phyloP scores from a whole-genome alignment of 768 basidiomycete genomes.

The Leccinum sublutescens region DNA sequence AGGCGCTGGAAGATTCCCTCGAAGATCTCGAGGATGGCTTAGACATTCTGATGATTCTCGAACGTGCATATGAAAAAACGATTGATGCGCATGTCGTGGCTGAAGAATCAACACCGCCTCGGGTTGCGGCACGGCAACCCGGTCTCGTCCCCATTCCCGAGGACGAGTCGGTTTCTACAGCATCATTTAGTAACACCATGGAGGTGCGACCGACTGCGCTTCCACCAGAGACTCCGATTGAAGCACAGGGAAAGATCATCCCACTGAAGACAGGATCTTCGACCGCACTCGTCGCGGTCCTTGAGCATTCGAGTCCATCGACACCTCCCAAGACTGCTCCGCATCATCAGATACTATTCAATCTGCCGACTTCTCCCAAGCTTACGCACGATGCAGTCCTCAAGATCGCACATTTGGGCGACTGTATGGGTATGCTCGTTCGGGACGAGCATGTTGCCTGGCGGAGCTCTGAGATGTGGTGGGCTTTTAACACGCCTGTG shows the following conservation, averaged over 20 bases:
- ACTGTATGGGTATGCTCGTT: conserved; percentile 86
- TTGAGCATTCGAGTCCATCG: conserved; percentile 41
- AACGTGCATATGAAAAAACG: conserved; percentile 67
- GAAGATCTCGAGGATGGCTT: conserved; percentile 69
- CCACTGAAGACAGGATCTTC: conserved; percentile 62
- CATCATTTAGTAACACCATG: neutral
- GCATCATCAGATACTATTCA: conserved; percentile 19
- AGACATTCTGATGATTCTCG: conserved; percentile 65
- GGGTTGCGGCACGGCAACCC: conserved; percentile 2
- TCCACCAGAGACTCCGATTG: conserved; percentile 17
- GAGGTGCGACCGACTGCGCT: neutral
- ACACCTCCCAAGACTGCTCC: conserved; percentile 16
- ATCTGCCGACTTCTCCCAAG: conserved; percentile 26
- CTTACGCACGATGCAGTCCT: conserved; percentile 58
- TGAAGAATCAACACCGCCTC: conserved; percentile 18
- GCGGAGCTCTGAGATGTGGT: conserved; percentile 94
- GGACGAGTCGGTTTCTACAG: conserved; percentile 8
- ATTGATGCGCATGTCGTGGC: conserved; percentile 56
- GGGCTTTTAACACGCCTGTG: conserved; percentile 68
- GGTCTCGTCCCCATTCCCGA: conserved; percentile 26
- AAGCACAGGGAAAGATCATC: conserved; percentile 21
- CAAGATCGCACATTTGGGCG: conserved; percentile 81
- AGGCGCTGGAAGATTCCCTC: conserved; percentile 43
- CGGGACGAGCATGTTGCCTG: conserved; percentile 77
- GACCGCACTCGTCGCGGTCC: conserved; percentile 64